Conservation (phyloP, 1,139 yeast genomes). For the Geotrichum australiense region DNA sequence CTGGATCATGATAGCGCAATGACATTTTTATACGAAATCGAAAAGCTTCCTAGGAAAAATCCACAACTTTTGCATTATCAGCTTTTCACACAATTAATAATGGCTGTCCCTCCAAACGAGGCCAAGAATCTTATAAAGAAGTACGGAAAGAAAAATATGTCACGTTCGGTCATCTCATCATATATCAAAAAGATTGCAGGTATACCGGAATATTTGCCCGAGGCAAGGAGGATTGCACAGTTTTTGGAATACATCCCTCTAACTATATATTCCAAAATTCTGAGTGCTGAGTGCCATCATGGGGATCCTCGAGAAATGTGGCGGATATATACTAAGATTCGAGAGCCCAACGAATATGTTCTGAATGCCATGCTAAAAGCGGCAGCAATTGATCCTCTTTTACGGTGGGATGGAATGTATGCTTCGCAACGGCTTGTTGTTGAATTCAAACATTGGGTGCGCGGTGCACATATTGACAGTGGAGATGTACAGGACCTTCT, state of each 20-base stretch:
- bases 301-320: constrained; percentile 21
- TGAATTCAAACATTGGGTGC: constrained; percentile 44
- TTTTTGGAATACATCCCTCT: constrained; percentile 9
- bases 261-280: constrained; percentile 18
- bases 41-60: too few species aligned
- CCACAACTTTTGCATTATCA: too few species aligned
- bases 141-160: constrained; percentile 11
- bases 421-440: constrained; percentile 58
- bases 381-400: constrained; percentile 22
- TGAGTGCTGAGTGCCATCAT: constrained; percentile 19
- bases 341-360: constrained; percentile 25
- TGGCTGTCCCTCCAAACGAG: constrained; percentile 18
- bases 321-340: constrained; percentile 26
- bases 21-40: too few species aligned
- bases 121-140: constrained; percentile 15
- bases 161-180: constrained; percentile 1
- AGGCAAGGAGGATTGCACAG: constrained; percentile 3
- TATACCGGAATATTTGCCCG: neutral
- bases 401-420: constrained; percentile 43
- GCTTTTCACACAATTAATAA: constrained; percentile 21
- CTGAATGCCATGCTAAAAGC: constrained; percentile 26
- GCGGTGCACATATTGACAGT: constrained; percentile 28
- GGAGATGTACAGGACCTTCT: constrained; percentile 32
- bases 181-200: constrained; percentile 6
- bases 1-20: too few species aligned